These are phyloP conservation scores for Penicillium hesseltinei DNA, from an alignment of 2,329 filamentous ascomycete species.

Conservation along the genomic window DNA sequence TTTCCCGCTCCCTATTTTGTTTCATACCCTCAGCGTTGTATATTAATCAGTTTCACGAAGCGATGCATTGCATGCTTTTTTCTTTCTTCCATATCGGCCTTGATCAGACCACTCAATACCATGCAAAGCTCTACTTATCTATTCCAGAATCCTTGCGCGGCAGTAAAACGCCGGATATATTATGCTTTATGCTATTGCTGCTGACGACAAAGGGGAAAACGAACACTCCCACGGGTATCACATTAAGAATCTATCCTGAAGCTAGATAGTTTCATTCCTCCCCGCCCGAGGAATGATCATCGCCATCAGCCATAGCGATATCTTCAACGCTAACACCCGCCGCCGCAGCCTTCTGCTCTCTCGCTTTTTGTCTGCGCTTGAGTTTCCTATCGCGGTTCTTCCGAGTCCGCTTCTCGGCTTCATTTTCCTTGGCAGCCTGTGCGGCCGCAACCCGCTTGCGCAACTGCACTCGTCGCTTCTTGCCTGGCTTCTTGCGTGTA, in stretches of 20 bases:
- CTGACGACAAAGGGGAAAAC: neutral
- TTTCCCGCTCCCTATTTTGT: neutral
- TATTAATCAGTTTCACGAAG: neutral
- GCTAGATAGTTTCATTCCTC: slow-evolving; percentile 6
- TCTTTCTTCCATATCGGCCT: neutral
- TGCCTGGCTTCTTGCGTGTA: slow-evolving; percentile 43
- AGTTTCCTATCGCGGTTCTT: slow-evolving; percentile 42
- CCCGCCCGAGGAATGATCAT: slow-evolving; percentile 18
- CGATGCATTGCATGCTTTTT: slow-evolving; percentile 1
- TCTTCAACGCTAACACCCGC: slow-evolving; percentile 18
- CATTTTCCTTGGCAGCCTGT: slow-evolving; percentile 32
- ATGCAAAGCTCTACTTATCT: neutral
- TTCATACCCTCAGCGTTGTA: slow-evolving; percentile 5
- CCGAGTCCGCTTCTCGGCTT: slow-evolving; percentile 41
- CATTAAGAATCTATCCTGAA: neutral
- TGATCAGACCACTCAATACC: neutral
- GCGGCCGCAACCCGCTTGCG: slow-evolving; percentile 36
- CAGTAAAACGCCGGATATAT: neutral
- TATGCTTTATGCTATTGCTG: neutral
- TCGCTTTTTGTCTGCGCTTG: slow-evolving; percentile 39
- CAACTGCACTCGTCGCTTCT: slow-evolving; percentile 43
- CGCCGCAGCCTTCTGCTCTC: slow-evolving; percentile 36
- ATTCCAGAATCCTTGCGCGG: neutral
- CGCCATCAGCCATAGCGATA: slow-evolving; percentile 16
- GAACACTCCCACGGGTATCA: slow-evolving; percentile 6